A percentile compares a stretch with the other conserved stretches of the same genome.
Evolutionary conservation across 805 yeast species (phyloP).

Genomic region (Candida berthetii): DNA sequence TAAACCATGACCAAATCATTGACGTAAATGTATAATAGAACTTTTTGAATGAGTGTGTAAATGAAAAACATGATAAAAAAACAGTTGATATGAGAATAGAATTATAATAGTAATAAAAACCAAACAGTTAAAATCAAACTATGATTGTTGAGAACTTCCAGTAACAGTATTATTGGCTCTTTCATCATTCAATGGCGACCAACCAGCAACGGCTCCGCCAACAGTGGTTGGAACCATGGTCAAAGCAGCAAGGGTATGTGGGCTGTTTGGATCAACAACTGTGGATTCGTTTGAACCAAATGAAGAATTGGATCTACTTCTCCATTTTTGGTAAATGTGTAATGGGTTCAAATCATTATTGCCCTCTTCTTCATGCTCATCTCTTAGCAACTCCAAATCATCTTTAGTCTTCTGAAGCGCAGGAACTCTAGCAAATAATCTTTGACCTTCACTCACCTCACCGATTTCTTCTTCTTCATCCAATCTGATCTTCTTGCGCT

Average conservation of each 20-base stretch:
- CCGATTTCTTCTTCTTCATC: constrained; percentile 3
- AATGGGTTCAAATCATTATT: constrained; percentile 15
- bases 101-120: too few species aligned
- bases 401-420: constrained; percentile 25
- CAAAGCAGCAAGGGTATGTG: constrained; percentile 31
- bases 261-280: constrained; percentile 1
- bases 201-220: constrained; percentile 54
- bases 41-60: too few species aligned
- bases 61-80: too few species aligned
- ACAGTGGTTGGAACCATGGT: constrained; percentile 50
- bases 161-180: background rate
- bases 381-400: constrained; percentile 20
- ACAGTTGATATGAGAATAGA: too few species aligned
- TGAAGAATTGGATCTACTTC: constrained; percentile 9
- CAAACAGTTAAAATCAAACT: too few species aligned
- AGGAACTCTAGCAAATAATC: constrained; percentile 21
- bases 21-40: too few species aligned
- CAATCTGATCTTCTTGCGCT: constrained; percentile 4
- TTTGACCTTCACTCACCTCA: constrained; percentile 9
- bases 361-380: constrained; percentile 11
- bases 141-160: too few species aligned
- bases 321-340: constrained; percentile 20
- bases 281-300: constrained; percentile 10
- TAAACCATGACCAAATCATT: too few species aligned
- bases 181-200: constrained; percentile 23